These are phyloP conservation scores for Phytophthora multivora DNA, from an alignment of 352 stramenopile species.

Conservation along the genomic window DNA sequence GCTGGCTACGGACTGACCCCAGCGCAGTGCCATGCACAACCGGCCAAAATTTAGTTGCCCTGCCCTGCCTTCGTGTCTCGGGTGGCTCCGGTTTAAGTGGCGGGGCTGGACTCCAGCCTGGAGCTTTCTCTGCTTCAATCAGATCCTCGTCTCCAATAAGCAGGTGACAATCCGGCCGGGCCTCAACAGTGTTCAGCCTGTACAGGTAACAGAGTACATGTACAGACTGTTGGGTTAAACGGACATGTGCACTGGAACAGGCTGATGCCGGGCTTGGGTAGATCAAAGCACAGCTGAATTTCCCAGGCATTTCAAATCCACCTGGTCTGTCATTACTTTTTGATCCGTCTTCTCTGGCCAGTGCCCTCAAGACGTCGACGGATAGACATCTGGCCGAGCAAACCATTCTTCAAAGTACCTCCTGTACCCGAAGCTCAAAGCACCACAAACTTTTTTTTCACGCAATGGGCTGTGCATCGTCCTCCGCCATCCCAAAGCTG, in stretches of 20 bases:
- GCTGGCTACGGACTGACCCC: slow-evolving; percentile 4
- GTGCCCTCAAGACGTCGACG: not conserved
- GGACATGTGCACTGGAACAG: not conserved
- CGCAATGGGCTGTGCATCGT: slow-evolving; percentile 43
- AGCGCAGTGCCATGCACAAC: not conserved
- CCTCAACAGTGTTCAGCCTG: not conserved
- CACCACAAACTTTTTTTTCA: not conserved
- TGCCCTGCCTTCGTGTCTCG: not conserved
- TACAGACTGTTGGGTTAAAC: no score
- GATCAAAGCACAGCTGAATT: slow-evolving; percentile 28
- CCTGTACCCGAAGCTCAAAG: slow-evolving; percentile 1
- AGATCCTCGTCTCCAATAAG: slow-evolving; percentile 9
- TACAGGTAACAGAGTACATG: no score
- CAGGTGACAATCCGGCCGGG: slow-evolving; percentile 19
- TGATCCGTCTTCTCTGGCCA: slow-evolving; percentile 11
- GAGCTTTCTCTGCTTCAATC: slow-evolving; percentile 1
- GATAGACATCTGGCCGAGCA: not conserved
- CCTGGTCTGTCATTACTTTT: slow-evolving; percentile 11
- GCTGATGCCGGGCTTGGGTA: not conserved
- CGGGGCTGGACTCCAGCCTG: no score
- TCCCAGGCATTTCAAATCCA: not conserved
- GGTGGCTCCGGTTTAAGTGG: not conserved
- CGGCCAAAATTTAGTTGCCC: slow-evolving; percentile 7
- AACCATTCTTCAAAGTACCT: slow-evolving; percentile 33
- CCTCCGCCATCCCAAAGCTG: slow-evolving; percentile 30